phyloP scores from a whole-genome alignment of 257 asterid species.

The Verbascum thapsus region DNA sequence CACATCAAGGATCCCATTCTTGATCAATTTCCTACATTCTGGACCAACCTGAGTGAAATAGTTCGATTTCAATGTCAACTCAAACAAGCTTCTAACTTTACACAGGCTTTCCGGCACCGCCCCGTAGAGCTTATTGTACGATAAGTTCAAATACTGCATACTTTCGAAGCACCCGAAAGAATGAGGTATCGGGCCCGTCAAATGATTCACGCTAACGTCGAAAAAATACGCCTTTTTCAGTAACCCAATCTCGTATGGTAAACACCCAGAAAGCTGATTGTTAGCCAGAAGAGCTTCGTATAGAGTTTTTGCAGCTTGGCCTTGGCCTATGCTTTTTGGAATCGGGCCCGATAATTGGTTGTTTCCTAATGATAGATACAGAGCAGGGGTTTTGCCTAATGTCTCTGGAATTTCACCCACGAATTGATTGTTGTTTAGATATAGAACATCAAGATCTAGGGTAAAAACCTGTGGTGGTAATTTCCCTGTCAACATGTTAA shows the following conservation, averaged over 20 bases:
- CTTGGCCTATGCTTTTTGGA: conserved; percentile 53
- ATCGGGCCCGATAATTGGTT: conserved; percentile 53
- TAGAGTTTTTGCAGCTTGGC: conserved; percentile 35
- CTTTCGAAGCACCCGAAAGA: conserved; percentile 58
- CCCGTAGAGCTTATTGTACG: conserved; percentile 53
- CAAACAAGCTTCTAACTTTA: conserved; percentile 27
- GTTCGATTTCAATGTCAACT: conserved; percentile 44
- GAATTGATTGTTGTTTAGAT: conserved; percentile 65
- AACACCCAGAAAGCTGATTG: conserved; percentile 60
- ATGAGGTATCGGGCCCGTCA: conserved; percentile 65
- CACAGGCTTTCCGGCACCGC: conserved; percentile 62
- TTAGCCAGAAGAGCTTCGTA: conserved; percentile 45
- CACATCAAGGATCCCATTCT: conserved; percentile 43
- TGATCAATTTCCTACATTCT: conserved; percentile 51
- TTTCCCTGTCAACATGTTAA: conserved; percentile 45
- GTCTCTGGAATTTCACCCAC: conserved; percentile 42
- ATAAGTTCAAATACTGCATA: conserved; percentile 37
- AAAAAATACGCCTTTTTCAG: conserved; percentile 37
- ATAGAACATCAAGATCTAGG: conserved; percentile 63
- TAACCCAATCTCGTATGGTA: conserved; percentile 61
- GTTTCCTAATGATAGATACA: conserved; percentile 59
- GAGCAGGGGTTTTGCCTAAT: conserved; percentile 45
- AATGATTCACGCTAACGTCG: conserved; percentile 53
- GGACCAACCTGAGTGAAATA: conserved; percentile 69
- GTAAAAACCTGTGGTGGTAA: conserved; percentile 47